phyloP scores from a whole-genome alignment of 2,329 filamentous ascomycete species.

The Orbilia javanica region DNA sequence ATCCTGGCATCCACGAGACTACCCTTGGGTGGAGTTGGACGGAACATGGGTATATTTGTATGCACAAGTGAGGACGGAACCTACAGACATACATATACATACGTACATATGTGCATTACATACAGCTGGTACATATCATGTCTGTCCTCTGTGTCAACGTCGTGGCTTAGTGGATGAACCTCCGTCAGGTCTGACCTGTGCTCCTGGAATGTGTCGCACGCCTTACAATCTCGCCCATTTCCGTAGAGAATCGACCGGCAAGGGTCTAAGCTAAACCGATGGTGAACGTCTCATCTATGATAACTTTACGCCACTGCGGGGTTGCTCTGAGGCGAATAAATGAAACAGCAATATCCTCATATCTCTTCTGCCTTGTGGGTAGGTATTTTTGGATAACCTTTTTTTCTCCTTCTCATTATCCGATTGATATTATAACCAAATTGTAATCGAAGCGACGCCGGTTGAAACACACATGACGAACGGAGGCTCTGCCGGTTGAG shows the following conservation, averaged over 20 bases:
- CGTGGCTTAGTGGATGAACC: slow-evolving; percentile 13
- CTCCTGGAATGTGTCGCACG: slow-evolving; percentile 2
- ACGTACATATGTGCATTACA: not conserved
- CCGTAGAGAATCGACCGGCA: not conserved
- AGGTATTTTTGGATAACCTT: not conserved
- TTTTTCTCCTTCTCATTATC: not conserved
- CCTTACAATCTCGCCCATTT: not conserved
- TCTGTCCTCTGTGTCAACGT: not conserved
- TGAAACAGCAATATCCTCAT: slow-evolving; percentile 41
- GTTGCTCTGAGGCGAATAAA: slow-evolving; percentile 35
- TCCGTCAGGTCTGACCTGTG: not conserved
- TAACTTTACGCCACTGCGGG: slow-evolving; percentile 52
- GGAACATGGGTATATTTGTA: slow-evolving; percentile 28
- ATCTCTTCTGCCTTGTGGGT: not conserved
- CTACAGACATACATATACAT: not conserved
- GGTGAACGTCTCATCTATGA: slow-evolving; percentile 29
- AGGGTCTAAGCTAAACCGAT: slow-evolving; percentile 19
- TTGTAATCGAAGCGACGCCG: not conserved
- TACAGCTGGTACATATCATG: not conserved
- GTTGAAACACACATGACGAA: not conserved
- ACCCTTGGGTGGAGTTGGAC: slow-evolving; percentile 27
- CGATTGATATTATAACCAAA: not conserved
- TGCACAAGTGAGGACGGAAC: slow-evolving; percentile 22
- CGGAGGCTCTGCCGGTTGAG: not conserved
- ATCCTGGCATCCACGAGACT: slow-evolving; percentile 22